phyloP scores from a whole-genome alignment of 2,329 filamentous ascomycete species.

The Aspergillus floridensis region DNA sequence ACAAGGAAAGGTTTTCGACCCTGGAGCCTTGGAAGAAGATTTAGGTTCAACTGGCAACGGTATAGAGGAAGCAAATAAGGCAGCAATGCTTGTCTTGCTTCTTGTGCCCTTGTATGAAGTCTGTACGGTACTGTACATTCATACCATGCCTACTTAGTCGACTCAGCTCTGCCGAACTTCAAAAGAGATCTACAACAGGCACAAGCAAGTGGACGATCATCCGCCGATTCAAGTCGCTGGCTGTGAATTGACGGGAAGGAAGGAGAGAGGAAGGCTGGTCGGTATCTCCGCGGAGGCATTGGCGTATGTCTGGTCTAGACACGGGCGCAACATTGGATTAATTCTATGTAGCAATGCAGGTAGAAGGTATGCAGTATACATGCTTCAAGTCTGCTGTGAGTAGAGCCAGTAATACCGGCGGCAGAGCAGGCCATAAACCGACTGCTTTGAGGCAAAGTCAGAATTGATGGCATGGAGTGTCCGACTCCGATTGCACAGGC shows the following conservation, averaged over 20 bases:
- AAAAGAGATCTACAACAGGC: conserved; percentile 4
- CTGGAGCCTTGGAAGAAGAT: neutral
- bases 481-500: neutral
- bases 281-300: conserved; percentile 10
- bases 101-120: neutral
- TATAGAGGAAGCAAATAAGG: neutral
- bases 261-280: conserved; percentile 7
- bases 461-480: neutral
- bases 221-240: conserved; percentile 1
- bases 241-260: neutral
- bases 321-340: neutral
- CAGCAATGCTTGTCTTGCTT: neutral
- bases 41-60: neutral
- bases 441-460: neutral
- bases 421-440: neutral
- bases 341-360: neutral
- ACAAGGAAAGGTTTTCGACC: neutral
- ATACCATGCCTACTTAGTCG: neutral
- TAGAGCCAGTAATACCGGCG: neutral
- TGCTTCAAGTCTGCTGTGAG: neutral
- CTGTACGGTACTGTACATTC: neutral
- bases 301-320: neutral
- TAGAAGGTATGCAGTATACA: neutral
- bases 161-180: neutral
- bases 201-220: conserved; percentile 11